Conservation (phyloP, 306 rosid genomes). For the Erythrophleum fordii region DNA sequence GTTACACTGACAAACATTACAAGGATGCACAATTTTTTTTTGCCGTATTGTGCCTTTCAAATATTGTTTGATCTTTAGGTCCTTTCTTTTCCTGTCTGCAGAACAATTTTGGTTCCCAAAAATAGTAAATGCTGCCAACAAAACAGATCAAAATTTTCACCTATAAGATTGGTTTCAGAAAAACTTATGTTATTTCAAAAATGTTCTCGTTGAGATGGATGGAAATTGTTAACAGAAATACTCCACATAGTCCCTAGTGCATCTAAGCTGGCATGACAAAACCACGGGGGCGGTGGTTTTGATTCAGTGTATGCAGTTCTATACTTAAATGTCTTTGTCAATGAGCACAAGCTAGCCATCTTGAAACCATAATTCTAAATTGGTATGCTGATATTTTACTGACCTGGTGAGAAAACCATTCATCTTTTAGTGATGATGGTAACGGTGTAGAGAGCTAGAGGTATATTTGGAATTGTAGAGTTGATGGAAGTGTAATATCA, state of each 20-base stretch:
- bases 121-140: slow-evolving; percentile 15
- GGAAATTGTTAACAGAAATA: slow-evolving; percentile 8
- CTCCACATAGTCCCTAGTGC: not conserved
- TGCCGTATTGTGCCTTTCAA: too few species aligned
- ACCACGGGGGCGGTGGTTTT: too few species aligned
- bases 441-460: not conserved
- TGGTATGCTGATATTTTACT: slow-evolving; percentile 20
- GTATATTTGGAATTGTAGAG: not conserved
- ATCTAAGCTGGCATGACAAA: slow-evolving; percentile 17
- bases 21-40: not conserved
- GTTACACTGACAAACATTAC: slow-evolving; percentile 13
- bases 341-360: not conserved
- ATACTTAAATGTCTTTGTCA: not conserved
- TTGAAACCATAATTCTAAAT: slow-evolving; percentile 8
- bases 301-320: not conserved
- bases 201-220: not conserved
- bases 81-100: not conserved
- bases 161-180: not conserved
- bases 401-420: slow-evolving; percentile 6
- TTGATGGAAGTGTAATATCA: not conserved
- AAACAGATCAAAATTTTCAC: not conserved
- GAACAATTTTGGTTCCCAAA: not conserved
- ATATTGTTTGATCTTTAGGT: not conserved
- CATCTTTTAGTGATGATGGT: not conserved
- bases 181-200: not conserved